phyloP scores from a whole-genome alignment of 176 grass and related monocot species.

The Cymbopogon citratus region DNA sequence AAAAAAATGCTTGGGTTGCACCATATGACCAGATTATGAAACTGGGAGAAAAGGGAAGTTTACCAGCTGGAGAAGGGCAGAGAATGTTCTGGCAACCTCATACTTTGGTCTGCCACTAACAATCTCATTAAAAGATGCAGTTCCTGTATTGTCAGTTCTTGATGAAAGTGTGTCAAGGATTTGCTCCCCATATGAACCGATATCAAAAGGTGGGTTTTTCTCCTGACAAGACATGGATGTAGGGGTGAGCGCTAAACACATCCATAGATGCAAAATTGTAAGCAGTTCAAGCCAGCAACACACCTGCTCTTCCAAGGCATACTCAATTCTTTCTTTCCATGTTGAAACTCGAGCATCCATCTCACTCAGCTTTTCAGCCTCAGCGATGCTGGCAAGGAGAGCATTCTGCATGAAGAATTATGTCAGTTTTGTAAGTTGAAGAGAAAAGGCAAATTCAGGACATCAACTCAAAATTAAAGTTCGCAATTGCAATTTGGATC shows the following conservation, averaged over 20 bases:
- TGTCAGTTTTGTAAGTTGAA: conserved; percentile 7
- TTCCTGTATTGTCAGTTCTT: conserved; percentile 34
- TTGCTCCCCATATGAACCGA: conserved; percentile 74
- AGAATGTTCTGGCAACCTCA: conserved; percentile 89
- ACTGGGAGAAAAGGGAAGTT: background rate
- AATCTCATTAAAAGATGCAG: conserved; percentile 64
- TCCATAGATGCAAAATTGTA: conserved; percentile 2
- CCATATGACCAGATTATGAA: background rate
- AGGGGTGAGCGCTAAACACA: conserved; percentile 4
- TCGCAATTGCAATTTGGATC: background rate
- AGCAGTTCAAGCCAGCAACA: conserved; percentile 14
- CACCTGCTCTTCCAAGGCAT: conserved; percentile 87
- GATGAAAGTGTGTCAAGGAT: conserved; percentile 63
- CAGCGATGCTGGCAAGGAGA: conserved; percentile 77
- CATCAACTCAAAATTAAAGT: background rate
- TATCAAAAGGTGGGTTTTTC: conserved; percentile 85
- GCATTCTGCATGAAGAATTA: conserved; percentile 39
- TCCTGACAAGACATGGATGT: conserved; percentile 47
- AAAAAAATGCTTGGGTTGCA: background rate
- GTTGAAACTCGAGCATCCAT: conserved; percentile 88
- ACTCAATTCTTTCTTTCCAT: conserved; percentile 90
- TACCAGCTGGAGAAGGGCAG: conserved; percentile 99
- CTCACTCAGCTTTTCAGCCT: conserved; percentile 80
- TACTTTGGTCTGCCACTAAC: conserved; percentile 60
- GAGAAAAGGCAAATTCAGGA: background rate